Conservation (phyloP, 75 land plant genomes). For the Cryptomeria japonica region DNA sequence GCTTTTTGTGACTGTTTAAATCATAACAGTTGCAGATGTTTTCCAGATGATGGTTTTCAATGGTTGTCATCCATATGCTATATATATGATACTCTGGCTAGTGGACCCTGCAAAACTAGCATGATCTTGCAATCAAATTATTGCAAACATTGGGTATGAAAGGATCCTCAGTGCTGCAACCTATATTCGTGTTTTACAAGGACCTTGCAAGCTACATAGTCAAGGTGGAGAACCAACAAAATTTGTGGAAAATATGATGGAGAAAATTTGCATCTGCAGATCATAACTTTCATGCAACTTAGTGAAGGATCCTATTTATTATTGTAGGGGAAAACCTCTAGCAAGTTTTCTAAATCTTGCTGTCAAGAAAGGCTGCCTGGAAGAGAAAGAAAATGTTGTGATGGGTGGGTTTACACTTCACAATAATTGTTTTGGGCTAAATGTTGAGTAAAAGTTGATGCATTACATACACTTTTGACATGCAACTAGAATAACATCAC, state of each 20-base stretch:
- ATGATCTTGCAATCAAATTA: slow-evolving; percentile 43
- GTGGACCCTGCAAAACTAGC: slow-evolving; percentile 49
- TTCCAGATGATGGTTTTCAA: slow-evolving; percentile 3
- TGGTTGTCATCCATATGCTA: slow-evolving; percentile 33
- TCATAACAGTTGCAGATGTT: background rate
- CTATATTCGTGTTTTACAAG: slow-evolving; percentile 62
- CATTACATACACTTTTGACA: background rate
- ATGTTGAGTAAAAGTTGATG: slow-evolving; percentile 23
- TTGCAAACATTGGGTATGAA: slow-evolving; percentile 44
- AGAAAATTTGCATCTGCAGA: slow-evolving; percentile 53
- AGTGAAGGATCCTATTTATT: slow-evolving; percentile 54
- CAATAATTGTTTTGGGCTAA: slow-evolving; percentile 34
- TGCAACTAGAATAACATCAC: background rate
- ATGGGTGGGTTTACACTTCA: slow-evolving; percentile 51
- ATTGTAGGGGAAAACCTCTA: slow-evolving; percentile 37
- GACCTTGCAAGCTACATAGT: slow-evolving; percentile 52
- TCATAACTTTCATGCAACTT: slow-evolving; percentile 46
- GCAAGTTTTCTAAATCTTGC: slow-evolving; percentile 33
- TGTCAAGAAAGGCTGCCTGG: slow-evolving; percentile 41
- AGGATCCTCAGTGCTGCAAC: slow-evolving; percentile 37
- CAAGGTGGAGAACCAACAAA: slow-evolving; percentile 60
- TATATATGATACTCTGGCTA: slow-evolving; percentile 57
- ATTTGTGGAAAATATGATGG: slow-evolving; percentile 60
- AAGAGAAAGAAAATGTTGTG: slow-evolving; percentile 35
- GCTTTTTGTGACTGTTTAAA: background rate